A percentile compares a stretch with the other conserved stretches of the same genome.
Conservation (phyloP, 2,329 filamentous ascomycete genomes). For the Penicillium nordicum region DNA sequence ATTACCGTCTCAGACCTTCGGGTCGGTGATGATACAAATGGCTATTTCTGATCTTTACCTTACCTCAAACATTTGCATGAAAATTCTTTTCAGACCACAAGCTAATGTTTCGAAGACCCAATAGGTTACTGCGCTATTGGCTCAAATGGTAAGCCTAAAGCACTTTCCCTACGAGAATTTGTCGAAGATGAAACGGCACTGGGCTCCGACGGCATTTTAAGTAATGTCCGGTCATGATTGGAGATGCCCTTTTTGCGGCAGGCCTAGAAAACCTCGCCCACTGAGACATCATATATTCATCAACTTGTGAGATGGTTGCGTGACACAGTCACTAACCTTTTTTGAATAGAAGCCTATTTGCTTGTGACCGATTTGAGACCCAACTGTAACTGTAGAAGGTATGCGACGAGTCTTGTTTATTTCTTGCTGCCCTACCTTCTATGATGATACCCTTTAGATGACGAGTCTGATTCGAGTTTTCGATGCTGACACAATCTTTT, state of each 20-base stretch:
- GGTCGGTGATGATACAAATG: slow-evolving; percentile 75
- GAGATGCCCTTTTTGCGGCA: slow-evolving; percentile 86
- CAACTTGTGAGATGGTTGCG: slow-evolving; percentile 17
- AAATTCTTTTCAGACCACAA: slow-evolving; percentile 3
- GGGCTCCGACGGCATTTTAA: slow-evolving; percentile 75
- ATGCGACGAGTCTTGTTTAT: slow-evolving; percentile 5
- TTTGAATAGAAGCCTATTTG: slow-evolving; percentile 15
- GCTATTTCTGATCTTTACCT: slow-evolving; percentile 68
- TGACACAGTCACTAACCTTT: slow-evolving; percentile 28
- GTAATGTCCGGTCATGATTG: slow-evolving; percentile 64
- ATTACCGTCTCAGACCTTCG: slow-evolving; percentile 83
- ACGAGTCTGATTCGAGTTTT: slow-evolving; percentile 64
- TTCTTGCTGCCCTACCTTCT: slow-evolving; percentile 17
- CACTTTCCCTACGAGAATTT: slow-evolving; percentile 1
- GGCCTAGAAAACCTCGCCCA: slow-evolving; percentile 99
- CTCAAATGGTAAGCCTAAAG: slow-evolving; percentile 25
- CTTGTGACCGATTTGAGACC: slow-evolving; percentile 9
- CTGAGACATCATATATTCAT: slow-evolving; percentile 57
- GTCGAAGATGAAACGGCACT: slow-evolving; percentile 66
- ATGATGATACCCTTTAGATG: slow-evolving; percentile 57
- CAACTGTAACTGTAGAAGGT: slow-evolving; percentile 19
- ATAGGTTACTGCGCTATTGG: slow-evolving; percentile 6
- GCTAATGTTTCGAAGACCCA: slow-evolving; percentile 22
- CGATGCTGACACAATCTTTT: slow-evolving; percentile 57
- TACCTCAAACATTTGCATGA: slow-evolving; percentile 15